Percentiles rank a stretch among this genome's conserved stretches.
These are phyloP conservation scores for Cinnamomum chago DNA, from an alignment of 164 flowering plant species.

Conservation along the genomic window DNA sequence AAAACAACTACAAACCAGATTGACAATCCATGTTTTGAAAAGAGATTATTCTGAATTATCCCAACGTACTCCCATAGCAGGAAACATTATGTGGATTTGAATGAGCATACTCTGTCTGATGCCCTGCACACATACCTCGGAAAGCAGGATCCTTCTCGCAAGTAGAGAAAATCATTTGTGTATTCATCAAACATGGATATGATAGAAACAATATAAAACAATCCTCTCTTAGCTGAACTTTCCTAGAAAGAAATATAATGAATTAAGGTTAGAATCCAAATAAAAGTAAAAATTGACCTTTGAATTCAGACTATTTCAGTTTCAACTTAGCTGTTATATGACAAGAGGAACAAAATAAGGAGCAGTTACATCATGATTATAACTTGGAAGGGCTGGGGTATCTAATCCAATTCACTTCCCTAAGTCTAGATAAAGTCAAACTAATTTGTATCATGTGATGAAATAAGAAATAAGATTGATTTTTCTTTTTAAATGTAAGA, in stretches of 20 bases:
- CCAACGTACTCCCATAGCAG: not conserved
- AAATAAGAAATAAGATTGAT: too few relatives aligned
- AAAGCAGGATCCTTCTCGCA: constrained; percentile 41
- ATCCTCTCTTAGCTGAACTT: constrained; percentile 35
- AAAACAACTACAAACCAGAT: not conserved
- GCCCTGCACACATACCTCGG: constrained; percentile 25
- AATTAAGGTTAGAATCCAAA: not conserved
- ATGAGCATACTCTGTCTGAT: not conserved
- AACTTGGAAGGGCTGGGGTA: too few relatives aligned
- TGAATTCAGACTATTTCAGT: not conserved
- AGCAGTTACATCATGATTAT: too few relatives aligned
- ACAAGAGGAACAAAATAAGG: not conserved
- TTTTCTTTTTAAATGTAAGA: not conserved
- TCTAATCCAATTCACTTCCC: too few relatives aligned
- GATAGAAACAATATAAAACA: constrained; percentile 27
- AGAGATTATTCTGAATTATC: not conserved
- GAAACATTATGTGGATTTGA: not conserved
- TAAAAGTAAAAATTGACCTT: not conserved
- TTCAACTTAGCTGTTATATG: not conserved
- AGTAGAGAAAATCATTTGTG: constrained; percentile 36
- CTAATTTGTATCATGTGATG: too few relatives aligned
- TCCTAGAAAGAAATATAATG: constrained; percentile 17
- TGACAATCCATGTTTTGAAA: too few relatives aligned
- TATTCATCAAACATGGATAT: constrained; percentile 36
- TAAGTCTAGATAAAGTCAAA: too few relatives aligned